These are phyloP conservation scores for Pouteria glomerata DNA, from an alignment of 148 eudicot species.

Conservation along the genomic window DNA sequence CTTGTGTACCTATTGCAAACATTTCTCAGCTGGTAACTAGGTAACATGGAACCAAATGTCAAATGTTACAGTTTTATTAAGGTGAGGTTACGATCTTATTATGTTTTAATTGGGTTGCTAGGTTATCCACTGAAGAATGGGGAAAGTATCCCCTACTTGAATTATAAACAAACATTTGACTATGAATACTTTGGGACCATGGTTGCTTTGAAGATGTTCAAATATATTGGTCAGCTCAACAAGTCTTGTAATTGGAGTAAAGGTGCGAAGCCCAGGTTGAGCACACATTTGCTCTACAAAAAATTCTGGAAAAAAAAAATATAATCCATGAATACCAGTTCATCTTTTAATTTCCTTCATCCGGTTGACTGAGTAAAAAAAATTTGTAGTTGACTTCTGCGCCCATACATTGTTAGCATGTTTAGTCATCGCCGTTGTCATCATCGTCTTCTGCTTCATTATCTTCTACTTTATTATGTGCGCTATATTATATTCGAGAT, in stretches of 20 bases:
- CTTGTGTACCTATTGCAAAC: not conserved
- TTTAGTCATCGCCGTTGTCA: too few relatives aligned
- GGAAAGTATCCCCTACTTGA: not conserved
- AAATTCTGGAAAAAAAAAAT: not conserved
- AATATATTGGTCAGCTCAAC: not conserved
- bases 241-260: not conserved
- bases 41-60: not conserved
- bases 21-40: not conserved
- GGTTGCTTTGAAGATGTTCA: not conserved
- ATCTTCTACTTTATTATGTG: not conserved
- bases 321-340: not conserved
- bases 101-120: too few relatives aligned
- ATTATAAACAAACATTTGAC: not conserved
- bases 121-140: too few relatives aligned
- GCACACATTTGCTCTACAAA: not conserved
- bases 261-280: not conserved
- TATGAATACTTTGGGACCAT: not conserved
- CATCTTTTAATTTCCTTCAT: too few relatives aligned
- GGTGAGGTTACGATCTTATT: too few relatives aligned
- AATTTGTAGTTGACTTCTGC: not conserved
- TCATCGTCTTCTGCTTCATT: not conserved
- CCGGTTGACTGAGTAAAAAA: not conserved
- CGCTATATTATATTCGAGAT: not conserved
- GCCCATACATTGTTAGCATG: not conserved
- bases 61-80: too few relatives aligned